Base-by-base conservation (phyloP, 225 moss, liverwort and hornwort species). In the Bryum argenteum region DNA sequence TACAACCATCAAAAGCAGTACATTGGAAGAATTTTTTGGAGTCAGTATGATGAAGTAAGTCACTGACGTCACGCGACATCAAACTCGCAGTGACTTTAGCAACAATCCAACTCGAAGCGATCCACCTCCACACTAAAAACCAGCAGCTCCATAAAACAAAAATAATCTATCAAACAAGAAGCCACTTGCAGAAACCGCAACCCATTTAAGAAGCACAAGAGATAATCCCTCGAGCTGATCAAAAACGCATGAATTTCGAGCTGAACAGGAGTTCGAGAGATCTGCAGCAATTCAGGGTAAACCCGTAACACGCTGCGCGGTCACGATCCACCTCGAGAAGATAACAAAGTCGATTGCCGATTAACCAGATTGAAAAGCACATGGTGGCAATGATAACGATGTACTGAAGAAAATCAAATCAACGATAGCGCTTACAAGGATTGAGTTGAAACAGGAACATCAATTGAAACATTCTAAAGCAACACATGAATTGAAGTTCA, bases 131-230 rank as follows among this genome's bases (percentile, higher is more conserved):
- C 52, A 37, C 22, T 17, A 28, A 11, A 6, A 33, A 33, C 33
- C 33, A 33, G 33, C 33, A 33, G 7, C 33, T 33, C 33, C 33
- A 33, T 33, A 6, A 33, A 33, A 6, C 33, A 33, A 33, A 33
- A 20, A 44, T 59, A 11, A 4, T 50, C 63, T 24, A 12, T 26
- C 17, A 17, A 63, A 55, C 54, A 26, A 48, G 10, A 5, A 17
- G 21, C 54, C 71, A 53, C 20, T 45, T 48, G 23, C 45, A 20
- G 63, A 66, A 78, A 28, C 37, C 51, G 14, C 39, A 40, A 43
- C 5, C 11, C 9, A 48, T 50, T 33, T 13, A 16, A 66, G 58
- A 63, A 9, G 56, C 21, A 54, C 37, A 65, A 18, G 14, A 22
- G 58, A 33, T 42, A 10, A 21, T 52, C 6, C 58, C 58, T 16